A percentile compares a stretch with the other conserved stretches of the same genome.
phyloP scores from a whole-genome alignment of 306 rosid genomes.

The Ochetophila trinervis region DNA sequence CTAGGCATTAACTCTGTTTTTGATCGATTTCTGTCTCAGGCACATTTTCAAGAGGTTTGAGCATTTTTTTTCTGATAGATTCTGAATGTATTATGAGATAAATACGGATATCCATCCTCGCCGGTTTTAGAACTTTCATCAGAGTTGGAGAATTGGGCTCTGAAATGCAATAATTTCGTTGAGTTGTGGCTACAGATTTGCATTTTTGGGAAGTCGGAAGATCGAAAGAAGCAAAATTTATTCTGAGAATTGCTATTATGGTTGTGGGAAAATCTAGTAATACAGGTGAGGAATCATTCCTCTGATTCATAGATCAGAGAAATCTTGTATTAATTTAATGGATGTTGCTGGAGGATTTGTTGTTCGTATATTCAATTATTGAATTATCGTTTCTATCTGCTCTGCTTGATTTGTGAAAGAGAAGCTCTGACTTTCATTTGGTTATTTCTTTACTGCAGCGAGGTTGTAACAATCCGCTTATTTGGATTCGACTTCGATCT shows the following conservation, averaged over 20 bases:
- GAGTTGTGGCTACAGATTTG: conserved; percentile 33
- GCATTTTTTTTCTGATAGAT: conserved; percentile 21
- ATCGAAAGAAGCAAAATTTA: conserved; percentile 21
- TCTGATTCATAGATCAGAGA: conserved; percentile 33
- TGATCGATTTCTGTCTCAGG: conserved; percentile 32
- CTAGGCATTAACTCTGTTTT: conserved; percentile 17
- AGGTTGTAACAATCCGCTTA: conserved; percentile 10
- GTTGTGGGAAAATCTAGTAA: conserved; percentile 35
- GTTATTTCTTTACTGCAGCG: conserved; percentile 23
- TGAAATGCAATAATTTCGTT: conserved; percentile 34
- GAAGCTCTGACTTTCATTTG: conserved; percentile 20
- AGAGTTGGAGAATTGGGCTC: conserved; percentile 32
- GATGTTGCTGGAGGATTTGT: conserved; percentile 19
- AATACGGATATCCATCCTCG: conserved; percentile 9
- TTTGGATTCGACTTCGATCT: conserved; percentile 8
- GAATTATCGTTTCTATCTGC: conserved; percentile 11
- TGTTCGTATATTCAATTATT: neutral
- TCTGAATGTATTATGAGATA: conserved; percentile 19
- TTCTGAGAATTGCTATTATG: conserved; percentile 4
- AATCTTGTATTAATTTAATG: conserved; percentile 9
- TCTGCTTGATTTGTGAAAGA: conserved; percentile 14
- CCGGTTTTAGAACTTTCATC: conserved; percentile 5
- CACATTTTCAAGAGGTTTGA: conserved; percentile 31
- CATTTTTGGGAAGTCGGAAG: conserved; percentile 28
- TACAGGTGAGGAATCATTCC: conserved; percentile 48